phyloP scores from a whole-genome alignment of 2,329 filamentous ascomycete species.

The Hymenoscyphus salicellus region DNA sequence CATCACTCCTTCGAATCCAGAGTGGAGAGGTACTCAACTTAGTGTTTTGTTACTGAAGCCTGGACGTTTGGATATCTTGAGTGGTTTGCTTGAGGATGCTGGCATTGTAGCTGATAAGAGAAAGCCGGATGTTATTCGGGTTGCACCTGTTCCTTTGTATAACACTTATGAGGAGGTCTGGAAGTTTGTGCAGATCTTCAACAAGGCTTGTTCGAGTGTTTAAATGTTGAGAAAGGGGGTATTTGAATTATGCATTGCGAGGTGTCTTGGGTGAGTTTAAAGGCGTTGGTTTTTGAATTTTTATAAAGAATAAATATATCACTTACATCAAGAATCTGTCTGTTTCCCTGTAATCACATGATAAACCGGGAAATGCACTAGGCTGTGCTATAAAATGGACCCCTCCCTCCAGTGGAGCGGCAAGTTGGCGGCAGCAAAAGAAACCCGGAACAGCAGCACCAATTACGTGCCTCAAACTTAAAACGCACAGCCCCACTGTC shows the following conservation, averaged over 20 bases:
- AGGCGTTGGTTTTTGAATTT: neutral
- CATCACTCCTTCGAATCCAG: conserved; percentile 35
- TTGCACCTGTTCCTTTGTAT: conserved; percentile 82
- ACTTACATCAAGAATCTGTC: too few relatives aligned
- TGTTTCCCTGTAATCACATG: too few relatives aligned
- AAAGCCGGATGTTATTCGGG: conserved; percentile 78
- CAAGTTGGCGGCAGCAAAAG: too few relatives aligned
- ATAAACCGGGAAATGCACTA: too few relatives aligned
- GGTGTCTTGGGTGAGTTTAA: neutral
- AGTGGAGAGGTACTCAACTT: conserved; percentile 52
- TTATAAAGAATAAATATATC: too few relatives aligned
- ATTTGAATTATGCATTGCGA: neutral
- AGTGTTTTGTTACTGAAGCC: conserved; percentile 68
- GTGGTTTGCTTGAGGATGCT: conserved; percentile 59
- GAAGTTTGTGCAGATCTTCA: conserved; percentile 53
- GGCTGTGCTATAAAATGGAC: too few relatives aligned
- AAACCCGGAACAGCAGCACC: too few relatives aligned
- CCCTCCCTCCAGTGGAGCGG: too few relatives aligned
- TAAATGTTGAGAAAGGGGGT: neutral
- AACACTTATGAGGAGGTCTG: conserved; percentile 74
- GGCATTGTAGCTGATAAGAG: conserved; percentile 80
- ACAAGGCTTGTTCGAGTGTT: conserved; percentile 18
- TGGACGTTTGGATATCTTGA: conserved; percentile 68
- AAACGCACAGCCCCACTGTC: too few relatives aligned
- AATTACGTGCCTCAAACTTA: too few relatives aligned